Base-by-base conservation (phyloP, 2,329 filamentous ascomycete species). In the Aspergillus candidus region DNA sequence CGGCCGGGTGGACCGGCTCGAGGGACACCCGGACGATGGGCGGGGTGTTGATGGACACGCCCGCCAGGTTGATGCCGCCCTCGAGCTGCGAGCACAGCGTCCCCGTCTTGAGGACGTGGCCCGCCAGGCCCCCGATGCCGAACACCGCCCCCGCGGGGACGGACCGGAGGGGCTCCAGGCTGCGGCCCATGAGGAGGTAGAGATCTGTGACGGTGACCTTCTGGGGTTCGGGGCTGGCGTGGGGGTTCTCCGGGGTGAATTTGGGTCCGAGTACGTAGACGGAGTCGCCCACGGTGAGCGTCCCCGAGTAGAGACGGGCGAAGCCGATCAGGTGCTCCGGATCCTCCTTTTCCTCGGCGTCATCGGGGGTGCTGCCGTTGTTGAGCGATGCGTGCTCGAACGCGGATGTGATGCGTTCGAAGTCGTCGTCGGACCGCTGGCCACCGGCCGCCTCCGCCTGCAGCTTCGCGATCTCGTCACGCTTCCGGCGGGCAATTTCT, bases 71-170 rank as follows among this genome's bases (percentile, higher is more conserved):
- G 55, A 94, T 82, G 6, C 87, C 83, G 12, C 93, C 93, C 38
- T 88, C 84, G 0, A 94, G 72, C 51, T 86, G 85, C 52, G 88
- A 94, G 71, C 89, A 96, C 3, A 98, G 74, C 0, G 93, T 98
- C 11, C 90, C 93, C 1, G 89, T 94, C 65, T 98, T 98, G 43
- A 98, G 76, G n/a, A 98, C 84, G 49, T 91, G 84, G 12, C 90
- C 91, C 59, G 93, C 90, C 1, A 98, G 78, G 2, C 93, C 93
- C 29, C 84, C 88, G 43, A 98, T 93, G 17, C 93, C 93, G 60
- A 98, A 97, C 4, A 98, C 86, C 6, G 94, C 90, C 35, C 93
- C 93, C 1, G 93, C 91, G 5, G 91, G 91, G 0, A 97, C 91
- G 0, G 84, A 85, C 12, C 80, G 78, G 0, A 98, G 77, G 1